Base-by-base conservation (phyloP, 2,329 filamentous ascomycete species). In the Hypoxylon sp. region DNA sequence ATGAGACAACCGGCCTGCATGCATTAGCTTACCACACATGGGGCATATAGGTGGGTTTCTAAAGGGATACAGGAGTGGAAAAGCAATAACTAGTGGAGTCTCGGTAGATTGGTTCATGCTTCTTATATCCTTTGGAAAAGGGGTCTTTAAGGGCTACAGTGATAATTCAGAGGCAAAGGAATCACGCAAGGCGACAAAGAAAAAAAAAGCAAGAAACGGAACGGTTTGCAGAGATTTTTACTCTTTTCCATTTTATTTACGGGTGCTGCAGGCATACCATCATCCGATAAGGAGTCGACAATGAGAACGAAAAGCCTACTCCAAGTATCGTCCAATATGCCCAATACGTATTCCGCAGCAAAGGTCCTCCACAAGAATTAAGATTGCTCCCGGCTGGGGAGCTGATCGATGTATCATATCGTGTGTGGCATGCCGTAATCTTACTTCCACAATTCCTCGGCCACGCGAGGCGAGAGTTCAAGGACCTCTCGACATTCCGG, bases 291-390 rank as follows among this genome's bases (percentile, higher is more conserved):
- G 14, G 6, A 37, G 51, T 58, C 64, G 33, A 62, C 39, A 17
- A 72, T 64, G 50, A 48, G 51, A 61, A 69, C 55, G 69, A 73
- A 64, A 50, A 53, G 64, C 60, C 39, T 50, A 69, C 56, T 63
- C 39, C 63, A 70, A 67, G 68, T 53, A 62, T 71, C 65, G 63
- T 64, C 55, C 59, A 31, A 39, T 39, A 57, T 64, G 67, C 67
- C 54, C 67, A 33, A 48, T 44, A 44, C 37, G 54, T 64, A 52
- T 62, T 69, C 68, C 69, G 66, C 63, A 74, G 62, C 65, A 72
- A 71, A 65, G 53, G 63, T 64, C 71, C 71, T 75, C 71, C 71
- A 72, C 73, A 71, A 74, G 68, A 72, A 72, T 72, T 72, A 72
- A 70, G 52, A 62, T 65, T 63, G 46, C 65, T 64, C 68, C 68